A percentile compares a stretch with the other conserved stretches of the same genome.
Conservation (phyloP, 106 monocot species). For the Dendrobium chrysotoxum region DNA sequence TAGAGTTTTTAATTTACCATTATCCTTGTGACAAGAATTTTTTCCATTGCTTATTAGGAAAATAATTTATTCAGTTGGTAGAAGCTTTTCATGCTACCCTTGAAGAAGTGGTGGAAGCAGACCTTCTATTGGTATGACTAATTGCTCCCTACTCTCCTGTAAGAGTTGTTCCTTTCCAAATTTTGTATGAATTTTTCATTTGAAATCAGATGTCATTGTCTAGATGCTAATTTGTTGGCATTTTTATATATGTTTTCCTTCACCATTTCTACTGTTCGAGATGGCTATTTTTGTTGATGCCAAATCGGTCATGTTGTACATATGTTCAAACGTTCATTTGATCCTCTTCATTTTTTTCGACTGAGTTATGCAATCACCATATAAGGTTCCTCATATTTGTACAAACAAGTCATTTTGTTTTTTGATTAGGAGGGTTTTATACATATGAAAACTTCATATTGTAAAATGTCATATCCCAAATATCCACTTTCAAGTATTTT, state of each 20-base stretch:
- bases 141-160: not conserved
- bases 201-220: not conserved
- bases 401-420: no score
- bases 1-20: not conserved
- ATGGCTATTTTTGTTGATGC: no score
- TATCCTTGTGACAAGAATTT: not conserved
- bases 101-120: conserved; percentile 98
- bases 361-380: no score
- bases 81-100: conserved; percentile 99
- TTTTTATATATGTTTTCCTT: not conserved
- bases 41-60: conserved; percentile 2
- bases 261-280: no score
- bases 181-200: not conserved
- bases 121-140: conserved; percentile 75
- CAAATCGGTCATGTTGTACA: no score
- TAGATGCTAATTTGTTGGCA: not conserved
- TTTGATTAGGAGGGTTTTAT: no score
- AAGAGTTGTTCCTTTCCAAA: not conserved
- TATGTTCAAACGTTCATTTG: no score
- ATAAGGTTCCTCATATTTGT: no score
- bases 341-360: no score
- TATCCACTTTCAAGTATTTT: no score
- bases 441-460: no score
- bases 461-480: no score
- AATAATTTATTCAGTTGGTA: conserved; percentile 52